Conservation (phyloP, 1,139 yeast species). For the Nakaseomyces uthaithaninus region DNA sequence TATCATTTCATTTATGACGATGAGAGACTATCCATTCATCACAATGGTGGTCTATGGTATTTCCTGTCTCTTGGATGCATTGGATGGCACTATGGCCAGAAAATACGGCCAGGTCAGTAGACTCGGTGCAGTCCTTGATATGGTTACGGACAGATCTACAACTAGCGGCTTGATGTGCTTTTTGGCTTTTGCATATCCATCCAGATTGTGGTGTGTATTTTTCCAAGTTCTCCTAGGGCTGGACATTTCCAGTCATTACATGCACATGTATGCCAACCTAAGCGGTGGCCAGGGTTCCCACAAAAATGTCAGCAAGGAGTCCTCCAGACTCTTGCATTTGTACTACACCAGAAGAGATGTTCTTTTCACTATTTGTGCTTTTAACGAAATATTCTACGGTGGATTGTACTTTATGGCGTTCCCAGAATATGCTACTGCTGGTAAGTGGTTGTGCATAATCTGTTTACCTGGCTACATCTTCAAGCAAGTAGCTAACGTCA, state of each 20-base stretch:
- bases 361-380: constrained; percentile 80
- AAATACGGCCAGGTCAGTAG: constrained; percentile 79
- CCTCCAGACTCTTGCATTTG: constrained; percentile 64
- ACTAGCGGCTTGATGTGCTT: constrained; percentile 85
- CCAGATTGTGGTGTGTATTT: constrained; percentile 35
- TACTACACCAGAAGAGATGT: constrained; percentile 84
- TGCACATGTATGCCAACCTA: constrained; percentile 97
- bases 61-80: constrained; percentile 88
- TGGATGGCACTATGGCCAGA: constrained; percentile 95
- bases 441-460: constrained; percentile 46
- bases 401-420: constrained; percentile 72
- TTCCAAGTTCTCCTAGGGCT: constrained; percentile 82
- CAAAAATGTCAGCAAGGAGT: constrained; percentile 68
- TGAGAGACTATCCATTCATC: constrained; percentile 74
- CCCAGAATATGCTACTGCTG: constrained; percentile 39
- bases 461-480: constrained; percentile 84
- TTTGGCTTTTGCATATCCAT: constrained; percentile 73
- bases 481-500: constrained; percentile 83
- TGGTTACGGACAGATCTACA: constrained; percentile 98
- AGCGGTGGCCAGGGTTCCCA: constrained; percentile 73
- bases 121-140: constrained; percentile 94
- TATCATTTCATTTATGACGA: constrained; percentile 64
- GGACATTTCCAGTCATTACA: constrained; percentile 92
- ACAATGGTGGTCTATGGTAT: constrained; percentile 74
- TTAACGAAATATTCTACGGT: constrained; percentile 86